Conservation (phyloP, 192 early-diverging fungal genomes). For the Podila minutissima region DNA sequence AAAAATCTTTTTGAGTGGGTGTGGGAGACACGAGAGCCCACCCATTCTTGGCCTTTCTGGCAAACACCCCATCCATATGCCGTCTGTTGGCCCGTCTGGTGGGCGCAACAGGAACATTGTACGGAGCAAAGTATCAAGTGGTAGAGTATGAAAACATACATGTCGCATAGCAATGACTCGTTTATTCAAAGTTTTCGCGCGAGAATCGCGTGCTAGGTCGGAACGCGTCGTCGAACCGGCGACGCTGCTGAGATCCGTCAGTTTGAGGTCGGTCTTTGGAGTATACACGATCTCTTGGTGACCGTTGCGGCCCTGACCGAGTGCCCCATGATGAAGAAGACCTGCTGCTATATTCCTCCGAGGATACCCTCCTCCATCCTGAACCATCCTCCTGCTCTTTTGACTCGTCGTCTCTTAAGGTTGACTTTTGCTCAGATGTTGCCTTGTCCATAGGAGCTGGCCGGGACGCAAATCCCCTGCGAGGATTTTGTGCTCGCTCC, state of each 20-base stretch:
- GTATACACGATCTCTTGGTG: background rate
- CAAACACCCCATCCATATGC: too few species aligned
- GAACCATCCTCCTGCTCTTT: background rate
- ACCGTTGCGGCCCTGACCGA: background rate
- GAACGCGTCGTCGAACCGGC: too few species aligned
- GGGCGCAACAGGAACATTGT: constrained; percentile 1
- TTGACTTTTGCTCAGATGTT: background rate
- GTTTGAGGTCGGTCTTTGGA: too few species aligned
- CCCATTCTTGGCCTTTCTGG: background rate
- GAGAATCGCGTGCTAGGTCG: background rate
- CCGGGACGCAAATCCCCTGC: background rate
- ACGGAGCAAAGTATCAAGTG: background rate
- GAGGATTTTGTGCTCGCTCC: background rate
- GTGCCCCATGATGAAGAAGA: background rate
- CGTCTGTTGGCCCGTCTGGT: background rate
- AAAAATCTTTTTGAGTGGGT: background rate
- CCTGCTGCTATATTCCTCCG: constrained; percentile 1
- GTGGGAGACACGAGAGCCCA: background rate
- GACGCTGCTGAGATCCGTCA: too few species aligned
- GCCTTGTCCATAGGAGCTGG: too few species aligned
- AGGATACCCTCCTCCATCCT: constrained; percentile 12
- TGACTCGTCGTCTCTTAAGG: background rate
- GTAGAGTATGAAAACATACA: too few species aligned
- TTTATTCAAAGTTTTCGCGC: background rate
- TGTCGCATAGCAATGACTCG: too few species aligned